Evolutionary conservation across 805 yeast genomes (phyloP).

Genomic region (Saturnispora zaruensis): DNA sequence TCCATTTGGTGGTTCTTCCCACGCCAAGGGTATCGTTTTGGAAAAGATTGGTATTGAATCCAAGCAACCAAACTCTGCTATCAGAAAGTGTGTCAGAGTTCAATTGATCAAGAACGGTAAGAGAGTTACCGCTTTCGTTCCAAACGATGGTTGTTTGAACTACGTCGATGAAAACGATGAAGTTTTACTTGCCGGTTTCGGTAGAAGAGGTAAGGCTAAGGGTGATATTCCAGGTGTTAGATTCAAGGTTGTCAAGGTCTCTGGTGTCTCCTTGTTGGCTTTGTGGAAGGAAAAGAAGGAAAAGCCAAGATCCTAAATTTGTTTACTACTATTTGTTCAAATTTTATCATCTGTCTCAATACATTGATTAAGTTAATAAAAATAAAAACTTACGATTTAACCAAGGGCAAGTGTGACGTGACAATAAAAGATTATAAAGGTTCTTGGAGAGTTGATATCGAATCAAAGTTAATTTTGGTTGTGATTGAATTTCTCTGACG

Average conservation of each 20-base stretch:
- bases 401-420: not conserved
- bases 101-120: slow-evolving; percentile 99
- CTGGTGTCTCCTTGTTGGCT: slow-evolving; percentile 99
- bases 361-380: slow-evolving; percentile 2
- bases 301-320: slow-evolving; percentile 94
- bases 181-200: slow-evolving; percentile 99
- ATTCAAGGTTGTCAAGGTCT: slow-evolving; percentile 99
- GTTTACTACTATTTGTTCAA: slow-evolving; percentile 13
- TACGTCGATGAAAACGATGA: slow-evolving; percentile 99
- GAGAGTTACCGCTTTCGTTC: slow-evolving; percentile 99
- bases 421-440: not conserved
- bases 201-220: slow-evolving; percentile 99
- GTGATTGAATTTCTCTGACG: not conserved
- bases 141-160: slow-evolving; percentile 99
- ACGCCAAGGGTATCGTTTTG: slow-evolving; percentile 99
- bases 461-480: no score
- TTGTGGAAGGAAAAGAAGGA: slow-evolving; percentile 99
- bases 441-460: no score
- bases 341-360: slow-evolving; percentile 6
- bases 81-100: slow-evolving; percentile 99
- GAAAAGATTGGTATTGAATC: slow-evolving; percentile 99
- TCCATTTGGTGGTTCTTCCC: slow-evolving; percentile 99
- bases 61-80: slow-evolving; percentile 99
- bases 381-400: not conserved
- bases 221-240: slow-evolving; percentile 99